Evolutionary conservation across 306 rosid genomes (phyloP).

Genomic region (Dalbergia oliveri): DNA sequence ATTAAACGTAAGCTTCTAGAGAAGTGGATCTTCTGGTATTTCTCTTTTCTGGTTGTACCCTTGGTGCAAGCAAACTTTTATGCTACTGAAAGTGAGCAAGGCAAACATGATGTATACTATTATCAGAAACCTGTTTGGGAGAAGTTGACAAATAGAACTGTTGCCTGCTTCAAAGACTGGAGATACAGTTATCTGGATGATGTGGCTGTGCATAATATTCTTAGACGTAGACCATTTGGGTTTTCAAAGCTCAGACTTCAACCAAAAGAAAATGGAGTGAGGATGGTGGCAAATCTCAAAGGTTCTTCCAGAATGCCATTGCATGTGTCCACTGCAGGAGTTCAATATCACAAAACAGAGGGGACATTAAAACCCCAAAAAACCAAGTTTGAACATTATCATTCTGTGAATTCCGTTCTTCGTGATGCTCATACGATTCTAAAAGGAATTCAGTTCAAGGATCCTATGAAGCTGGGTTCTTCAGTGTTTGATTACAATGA

Average conservation of each 20-base stretch:
- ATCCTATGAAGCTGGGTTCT: constrained; percentile 80
- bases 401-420: constrained; percentile 76
- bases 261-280: constrained; percentile 84
- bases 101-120: constrained; percentile 76
- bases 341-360: constrained; percentile 37
- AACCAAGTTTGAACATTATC: constrained; percentile 52
- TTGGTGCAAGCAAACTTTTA: constrained; percentile 89
- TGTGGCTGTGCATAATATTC: constrained; percentile 64
- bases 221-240: constrained; percentile 77
- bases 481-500: constrained; percentile 94
- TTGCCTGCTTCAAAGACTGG: constrained; percentile 62
- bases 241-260: constrained; percentile 87
- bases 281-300: constrained; percentile 88
- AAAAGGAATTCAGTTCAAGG: constrained; percentile 67
- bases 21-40: constrained; percentile 91
- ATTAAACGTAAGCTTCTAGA: constrained; percentile 69
- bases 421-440: constrained; percentile 73
- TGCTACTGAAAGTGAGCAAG: constrained; percentile 79
- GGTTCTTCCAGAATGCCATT: constrained; percentile 69
- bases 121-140: constrained; percentile 82
- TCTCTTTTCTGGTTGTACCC: constrained; percentile 75
- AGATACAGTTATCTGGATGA: constrained; percentile 65
- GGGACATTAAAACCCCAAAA: constrained; percentile 37
- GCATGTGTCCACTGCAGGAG: constrained; percentile 41
- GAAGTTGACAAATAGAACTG: constrained; percentile 62